These are phyloP conservation scores for Nannizziopsis arthrosporioides DNA, from an alignment of 2,329 filamentous ascomycete genomes.

Conservation along the genomic window DNA sequence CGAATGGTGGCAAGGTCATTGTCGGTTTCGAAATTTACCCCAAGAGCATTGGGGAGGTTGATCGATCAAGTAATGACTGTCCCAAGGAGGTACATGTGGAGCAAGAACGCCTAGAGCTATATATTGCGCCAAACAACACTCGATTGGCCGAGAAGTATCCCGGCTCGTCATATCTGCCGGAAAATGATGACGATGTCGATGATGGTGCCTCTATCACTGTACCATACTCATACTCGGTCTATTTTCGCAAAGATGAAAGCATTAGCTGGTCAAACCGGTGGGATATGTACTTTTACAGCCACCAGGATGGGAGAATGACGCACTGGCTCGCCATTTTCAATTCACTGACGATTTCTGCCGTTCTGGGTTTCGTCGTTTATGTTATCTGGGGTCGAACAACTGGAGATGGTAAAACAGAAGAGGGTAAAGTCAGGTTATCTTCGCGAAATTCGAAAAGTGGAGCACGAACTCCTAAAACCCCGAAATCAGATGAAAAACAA, in stretches of 20 bases:
- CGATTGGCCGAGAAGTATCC: constrained; percentile 44
- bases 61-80: constrained; percentile 54
- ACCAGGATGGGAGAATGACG: constrained; percentile 67
- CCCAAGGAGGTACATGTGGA: constrained; percentile 54
- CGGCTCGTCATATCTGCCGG: constrained; percentile 49
- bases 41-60: constrained; percentile 60
- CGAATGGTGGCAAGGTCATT: constrained; percentile 63
- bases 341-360: constrained; percentile 68
- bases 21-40: constrained; percentile 85
- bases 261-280: constrained; percentile 76
- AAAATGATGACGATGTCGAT: constrained; percentile 46
- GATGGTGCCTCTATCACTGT: constrained; percentile 58
- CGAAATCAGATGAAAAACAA: constrained; percentile 39
- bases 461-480: constrained; percentile 33
- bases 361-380: constrained; percentile 66
- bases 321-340: constrained; percentile 86
- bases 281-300: constrained; percentile 83
- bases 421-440: constrained; percentile 48
- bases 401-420: constrained; percentile 66
- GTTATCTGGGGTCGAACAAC: constrained; percentile 73
- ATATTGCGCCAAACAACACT: constrained; percentile 53
- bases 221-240: constrained; percentile 80
- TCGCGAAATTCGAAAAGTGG: constrained; percentile 37
- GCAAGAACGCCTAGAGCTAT: constrained; percentile 53
- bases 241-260: constrained; percentile 70